phyloP scores from a whole-genome alignment of 352 stramenopile species.

The Pseudoperonospora humuli region DNA sequence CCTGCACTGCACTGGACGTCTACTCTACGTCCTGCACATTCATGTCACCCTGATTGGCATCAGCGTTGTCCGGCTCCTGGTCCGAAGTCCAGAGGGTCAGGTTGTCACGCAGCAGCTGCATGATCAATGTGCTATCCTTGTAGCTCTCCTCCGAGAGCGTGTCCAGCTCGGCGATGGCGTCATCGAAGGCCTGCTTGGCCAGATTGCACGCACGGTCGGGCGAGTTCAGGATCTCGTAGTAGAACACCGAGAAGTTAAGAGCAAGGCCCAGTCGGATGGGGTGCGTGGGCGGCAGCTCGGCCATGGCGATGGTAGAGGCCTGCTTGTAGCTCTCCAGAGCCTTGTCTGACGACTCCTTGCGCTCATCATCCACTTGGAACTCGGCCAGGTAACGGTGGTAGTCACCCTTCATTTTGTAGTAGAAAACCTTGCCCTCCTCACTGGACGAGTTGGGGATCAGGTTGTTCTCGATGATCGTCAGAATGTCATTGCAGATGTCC shows the following conservation, averaged over 20 bases:
- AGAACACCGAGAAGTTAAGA: conserved; percentile 99
- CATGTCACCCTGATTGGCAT: conserved; percentile 87
- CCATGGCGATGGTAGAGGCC: conserved; percentile 88
- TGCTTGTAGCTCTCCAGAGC: conserved; percentile 75
- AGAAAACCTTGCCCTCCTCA: conserved; percentile 99
- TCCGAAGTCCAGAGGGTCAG: conserved; percentile 98
- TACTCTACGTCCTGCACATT: conserved; percentile 82
- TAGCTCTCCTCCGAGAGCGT: conserved; percentile 98
- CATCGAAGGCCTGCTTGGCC: conserved; percentile 97
- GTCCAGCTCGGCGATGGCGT: conserved; percentile 99
- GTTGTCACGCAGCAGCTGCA: conserved; percentile 99
- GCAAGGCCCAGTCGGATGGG: conserved; percentile 97
- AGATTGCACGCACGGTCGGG: conserved; percentile 90
- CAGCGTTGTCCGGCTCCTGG: conserved; percentile 85
- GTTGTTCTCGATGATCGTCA: conserved; percentile 96
- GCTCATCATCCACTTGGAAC: conserved; percentile 94
- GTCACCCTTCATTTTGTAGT: conserved; percentile 99
- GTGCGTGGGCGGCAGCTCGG: conserved; percentile 96
- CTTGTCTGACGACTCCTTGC: conserved; percentile 90
- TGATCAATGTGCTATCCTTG: conserved; percentile 99
- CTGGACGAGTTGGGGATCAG: conserved; percentile 96
- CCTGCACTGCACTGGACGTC: not conserved
- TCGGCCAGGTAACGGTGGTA: conserved; percentile 99
- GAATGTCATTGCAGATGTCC: conserved; percentile 97
- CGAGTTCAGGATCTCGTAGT: conserved; percentile 99